These are phyloP conservation scores for Neolentinus lepideus DNA, from an alignment of 1,284 basidiomycete species.

Conservation along the genomic window DNA sequence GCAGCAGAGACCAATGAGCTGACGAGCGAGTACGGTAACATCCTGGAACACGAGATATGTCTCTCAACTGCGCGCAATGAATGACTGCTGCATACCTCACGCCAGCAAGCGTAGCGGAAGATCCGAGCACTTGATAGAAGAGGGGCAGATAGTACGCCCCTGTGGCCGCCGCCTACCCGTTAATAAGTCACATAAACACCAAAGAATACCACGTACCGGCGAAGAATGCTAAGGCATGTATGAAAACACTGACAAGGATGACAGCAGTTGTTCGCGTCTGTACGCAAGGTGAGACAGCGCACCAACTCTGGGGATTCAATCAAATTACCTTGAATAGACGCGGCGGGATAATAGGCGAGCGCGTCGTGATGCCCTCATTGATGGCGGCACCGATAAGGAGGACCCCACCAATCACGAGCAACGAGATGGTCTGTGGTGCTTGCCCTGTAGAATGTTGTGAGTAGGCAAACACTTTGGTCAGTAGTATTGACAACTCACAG, in stretches of 20 bases:
- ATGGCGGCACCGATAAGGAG: conserved; percentile 49
- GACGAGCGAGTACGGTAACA: conserved; percentile 72
- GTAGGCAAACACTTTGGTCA: not conserved
- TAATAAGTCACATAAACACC: conserved; percentile 1
- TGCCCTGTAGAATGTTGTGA: conserved; percentile 19
- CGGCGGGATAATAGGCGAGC: conserved; percentile 77
- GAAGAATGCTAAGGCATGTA: conserved; percentile 70
- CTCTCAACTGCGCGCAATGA: conserved; percentile 9
- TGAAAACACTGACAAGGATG: conserved; percentile 52
- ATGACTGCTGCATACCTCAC: conserved; percentile 39
- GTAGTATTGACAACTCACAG: conserved; percentile 34
- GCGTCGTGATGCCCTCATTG: conserved; percentile 66
- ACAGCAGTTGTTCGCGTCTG: conserved; percentile 67
- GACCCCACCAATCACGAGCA: conserved; percentile 62
- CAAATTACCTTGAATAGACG: conserved; percentile 51
- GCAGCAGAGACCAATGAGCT: conserved; percentile 47
- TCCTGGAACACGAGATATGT: conserved; percentile 29
- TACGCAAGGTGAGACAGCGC: not conserved
- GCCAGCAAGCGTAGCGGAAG: conserved; percentile 70
- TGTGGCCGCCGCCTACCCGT: conserved; percentile 11
- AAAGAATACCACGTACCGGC: conserved; percentile 22
- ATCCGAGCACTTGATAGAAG: conserved; percentile 75
- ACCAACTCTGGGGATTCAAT: conserved; percentile 24
- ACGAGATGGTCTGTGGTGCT: conserved; percentile 56
- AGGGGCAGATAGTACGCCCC: conserved; percentile 69